A percentile compares a stretch with the other conserved stretches of the same genome.
Evolutionary conservation across 176 grass and related monocot genomes (phyloP).

Genomic region (Eleusine coracana): DNA sequence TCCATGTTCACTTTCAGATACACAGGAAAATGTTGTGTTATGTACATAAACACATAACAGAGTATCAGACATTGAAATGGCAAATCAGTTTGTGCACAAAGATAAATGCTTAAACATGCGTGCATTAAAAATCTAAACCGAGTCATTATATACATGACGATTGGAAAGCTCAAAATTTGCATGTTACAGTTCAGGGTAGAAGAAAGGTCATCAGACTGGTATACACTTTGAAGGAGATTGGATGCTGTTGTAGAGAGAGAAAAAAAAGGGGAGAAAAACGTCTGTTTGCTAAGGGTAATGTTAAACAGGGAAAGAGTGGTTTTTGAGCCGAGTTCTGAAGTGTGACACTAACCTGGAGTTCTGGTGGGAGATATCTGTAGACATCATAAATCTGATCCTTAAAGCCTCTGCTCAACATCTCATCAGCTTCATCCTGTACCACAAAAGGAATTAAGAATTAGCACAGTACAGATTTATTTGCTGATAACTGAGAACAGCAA

Average conservation of each 20-base stretch:
- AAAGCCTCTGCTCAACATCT: conserved; percentile 91
- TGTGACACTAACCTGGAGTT: conserved; percentile 64
- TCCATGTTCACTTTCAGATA: neutral
- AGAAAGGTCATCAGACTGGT: neutral
- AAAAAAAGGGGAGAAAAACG: neutral
- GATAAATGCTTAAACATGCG: neutral
- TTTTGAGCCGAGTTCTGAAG: neutral
- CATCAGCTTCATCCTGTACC: conserved; percentile 92
- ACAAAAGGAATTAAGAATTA: conserved; percentile 34
- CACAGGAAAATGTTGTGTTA: neutral
- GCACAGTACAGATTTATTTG: neutral
- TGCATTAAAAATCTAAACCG: neutral
- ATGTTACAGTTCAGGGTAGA: neutral
- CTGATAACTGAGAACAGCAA: neutral
- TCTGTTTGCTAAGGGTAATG: neutral
- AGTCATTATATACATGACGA: neutral
- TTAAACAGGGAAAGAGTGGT: neutral
- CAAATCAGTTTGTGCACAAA: neutral
- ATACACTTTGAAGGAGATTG: neutral
- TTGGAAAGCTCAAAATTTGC: neutral
- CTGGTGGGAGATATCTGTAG: conserved; percentile 84
- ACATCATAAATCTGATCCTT: conserved; percentile 97
- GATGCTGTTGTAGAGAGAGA: neutral
- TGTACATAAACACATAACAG: neutral
- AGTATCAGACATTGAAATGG: neutral